Base-by-base conservation (phyloP, 257 asterid species). In the Henckelia pumila region DNA sequence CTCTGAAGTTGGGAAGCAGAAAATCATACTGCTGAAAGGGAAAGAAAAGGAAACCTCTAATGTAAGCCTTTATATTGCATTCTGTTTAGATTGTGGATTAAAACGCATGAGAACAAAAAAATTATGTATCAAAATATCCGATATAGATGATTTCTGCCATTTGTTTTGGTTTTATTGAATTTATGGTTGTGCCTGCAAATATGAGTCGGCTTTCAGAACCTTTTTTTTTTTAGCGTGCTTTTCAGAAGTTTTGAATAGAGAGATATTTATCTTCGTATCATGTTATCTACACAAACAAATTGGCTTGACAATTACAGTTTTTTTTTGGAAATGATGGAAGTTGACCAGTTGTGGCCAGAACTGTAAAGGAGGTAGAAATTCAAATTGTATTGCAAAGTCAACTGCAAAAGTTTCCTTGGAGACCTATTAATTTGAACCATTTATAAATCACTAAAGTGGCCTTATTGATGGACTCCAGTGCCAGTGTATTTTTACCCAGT, bases 11-110 rank as follows among this genome's bases (percentile, higher is more conserved):
- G 93, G 91, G 73, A 90, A 86, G 92, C 86, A 82, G 89, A 88
- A 80, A 80, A 77, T 91, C 76, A 60, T 88, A 76, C 96, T 91
- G 70, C 69, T 86, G 80, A 91, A 86, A 76, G 95, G 95, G 69
- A 88, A 86, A 83, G 96, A 87, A 76, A 91, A 82, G 72, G 95
- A 83, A 81, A 75, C 79, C 76, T 81, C 87, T 68, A 66, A 69
- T 62, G 97, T 91, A 79, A 88, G 96, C 67, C 68, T 35, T 40
- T 67, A 17, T 71, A 25, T 63, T 53, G 67, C 37, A 50, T 69
- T 64, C 21, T 68, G 32, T 47, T 32, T 61, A 26, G 50, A 74
- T 32, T 60, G 55, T 20, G 20, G 56, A 52, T 24, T 14, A 20
- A 55, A 33, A 30, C 7, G 22, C 17, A 17, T 13, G 56, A 53